Percentiles rank a stretch among this genome's conserved stretches.
phyloP scores from a whole-genome alignment of 129 eudicot species.

The Tanacetum coccineum region DNA sequence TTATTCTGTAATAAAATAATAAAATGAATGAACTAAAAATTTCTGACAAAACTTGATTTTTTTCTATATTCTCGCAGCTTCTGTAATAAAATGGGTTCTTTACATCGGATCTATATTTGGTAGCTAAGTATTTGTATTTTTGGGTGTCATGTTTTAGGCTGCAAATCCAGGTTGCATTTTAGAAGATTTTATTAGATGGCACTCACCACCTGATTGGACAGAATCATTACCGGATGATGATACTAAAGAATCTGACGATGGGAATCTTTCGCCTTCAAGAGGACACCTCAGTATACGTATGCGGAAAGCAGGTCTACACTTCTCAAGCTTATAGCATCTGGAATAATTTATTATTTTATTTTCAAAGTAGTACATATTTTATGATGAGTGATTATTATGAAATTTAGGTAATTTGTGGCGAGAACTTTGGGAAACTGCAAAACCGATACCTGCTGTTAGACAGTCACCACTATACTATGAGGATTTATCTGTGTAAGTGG shows the following conservation, averaged over 20 bases:
- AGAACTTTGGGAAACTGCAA: constrained; percentile 89
- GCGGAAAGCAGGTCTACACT: constrained; percentile 84
- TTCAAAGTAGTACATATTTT: background rate
- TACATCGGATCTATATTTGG: background rate
- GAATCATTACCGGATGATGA: constrained; percentile 47
- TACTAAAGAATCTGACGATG: constrained; percentile 32
- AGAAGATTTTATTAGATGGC: constrained; percentile 99
- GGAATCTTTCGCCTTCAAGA: constrained; percentile 41
- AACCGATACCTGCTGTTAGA: constrained; percentile 87
- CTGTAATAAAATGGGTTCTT: constrained; percentile 21
- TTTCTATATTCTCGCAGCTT: constrained; percentile 63
- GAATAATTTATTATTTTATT: background rate
- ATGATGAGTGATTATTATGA: constrained; percentile 4
- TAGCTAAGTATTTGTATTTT: constrained; percentile 1
- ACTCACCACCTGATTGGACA: constrained; percentile 98
- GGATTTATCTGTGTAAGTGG: constrained; percentile 91
- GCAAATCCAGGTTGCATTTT: constrained; percentile 98
- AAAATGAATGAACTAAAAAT: background rate
- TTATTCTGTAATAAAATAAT: too few relatives aligned
- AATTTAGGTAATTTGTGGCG: constrained; percentile 91
- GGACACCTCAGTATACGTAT: constrained; percentile 89
- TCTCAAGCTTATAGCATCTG: too few relatives aligned
- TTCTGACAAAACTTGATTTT: background rate
- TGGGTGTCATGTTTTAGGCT: constrained; percentile 50
- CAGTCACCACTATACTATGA: constrained; percentile 91